Evolutionary conservation across 2,329 filamentous ascomycete genomes (phyloP), one percentile per base, ranked within the genome.

Genomic region (Sporothrix schenckii): DNA sequence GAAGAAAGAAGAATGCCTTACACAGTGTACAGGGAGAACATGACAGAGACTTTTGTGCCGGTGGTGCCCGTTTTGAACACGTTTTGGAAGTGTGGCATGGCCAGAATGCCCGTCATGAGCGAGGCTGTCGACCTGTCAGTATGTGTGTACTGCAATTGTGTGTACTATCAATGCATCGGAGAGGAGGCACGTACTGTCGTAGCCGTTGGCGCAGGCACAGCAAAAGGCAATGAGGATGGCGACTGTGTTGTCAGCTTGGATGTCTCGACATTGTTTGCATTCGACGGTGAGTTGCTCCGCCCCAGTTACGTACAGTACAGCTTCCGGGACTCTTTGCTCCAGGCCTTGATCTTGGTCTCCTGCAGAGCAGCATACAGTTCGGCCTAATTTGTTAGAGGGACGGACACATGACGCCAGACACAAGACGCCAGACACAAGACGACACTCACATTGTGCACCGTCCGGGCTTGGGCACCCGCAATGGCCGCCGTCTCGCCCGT

Each of bases 121-220:
- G 82, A 83, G 69, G 81, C 69, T 73, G 30, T 44, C 14, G 34
- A 47, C 50, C 24, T 27, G 54, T 30, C 27, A 34, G 34, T 9
- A 34, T 58, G 16, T n/a, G 30, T 53, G 24, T 24, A 24, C 24
- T 2, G 2, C 24, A 24, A 2, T 24, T 24, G 49, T 52, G 50
- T 24, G 50, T 24, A 11, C n/a, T 47, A 3, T 47, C 11, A 7
- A 24, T 21, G 30, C 9, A 11, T 47, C 19, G 10, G 4, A 16
- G 4, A 16, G 4, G 13, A 10, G 11, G 9, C 1, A 41, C 72
- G 1, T 49, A 70, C 71, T 80, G 77, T 84, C 82, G 73, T 83
- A 84, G 72, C 82, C 82, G 75, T 83, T 84, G 74, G 82, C 82
- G 71, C 81, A 83, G 52, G 82, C 79, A 72, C 82, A 83, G 76